Percentiles rank a stretch among this genome's conserved stretches.
These are phyloP conservation scores for Luvunga scandens DNA, from an alignment of 345 rosid genomes.

Conservation along the genomic window DNA sequence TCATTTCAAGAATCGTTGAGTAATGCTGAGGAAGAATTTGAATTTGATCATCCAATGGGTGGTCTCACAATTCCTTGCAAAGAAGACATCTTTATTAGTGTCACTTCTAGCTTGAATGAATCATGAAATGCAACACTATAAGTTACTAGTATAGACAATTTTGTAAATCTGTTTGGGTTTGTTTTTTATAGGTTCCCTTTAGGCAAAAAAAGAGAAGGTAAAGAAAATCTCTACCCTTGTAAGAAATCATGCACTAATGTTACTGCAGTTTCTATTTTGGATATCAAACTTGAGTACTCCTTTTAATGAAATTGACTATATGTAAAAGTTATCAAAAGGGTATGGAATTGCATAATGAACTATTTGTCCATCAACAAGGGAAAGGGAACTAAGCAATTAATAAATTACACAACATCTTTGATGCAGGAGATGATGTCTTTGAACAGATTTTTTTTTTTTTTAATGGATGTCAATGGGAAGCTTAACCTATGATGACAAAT, in stretches of 20 bases:
- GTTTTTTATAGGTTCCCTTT: not conserved
- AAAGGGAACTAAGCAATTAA: not conserved
- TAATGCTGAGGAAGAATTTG: constrained; percentile 50
- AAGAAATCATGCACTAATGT: not conserved
- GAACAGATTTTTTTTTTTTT: not conserved
- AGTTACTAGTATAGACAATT: not conserved
- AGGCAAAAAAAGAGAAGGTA: not conserved
- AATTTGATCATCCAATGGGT: constrained; percentile 47
- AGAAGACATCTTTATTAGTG: constrained; percentile 34
- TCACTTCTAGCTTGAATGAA: constrained; percentile 25
- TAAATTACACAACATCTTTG: not conserved
- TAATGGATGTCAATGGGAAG: not conserved
- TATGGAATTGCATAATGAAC: not conserved
- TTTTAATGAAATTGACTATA: not conserved
- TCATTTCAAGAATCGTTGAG: constrained; percentile 38
- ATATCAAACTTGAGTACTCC: not conserved
- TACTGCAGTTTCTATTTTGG: not conserved
- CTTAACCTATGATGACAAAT: not conserved
- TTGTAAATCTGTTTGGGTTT: not conserved
- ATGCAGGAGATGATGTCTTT: not conserved
- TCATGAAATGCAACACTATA: not conserved
- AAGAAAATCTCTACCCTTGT: not conserved
- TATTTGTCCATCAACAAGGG: not conserved
- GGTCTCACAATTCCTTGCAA: constrained; percentile 45
- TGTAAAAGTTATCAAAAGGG: too few species aligned